Percentiles rank a stretch among this genome's conserved stretches.
Conservation (phyloP, 768 basidiomycete genomes). For the Tulasnella sp. region DNA sequence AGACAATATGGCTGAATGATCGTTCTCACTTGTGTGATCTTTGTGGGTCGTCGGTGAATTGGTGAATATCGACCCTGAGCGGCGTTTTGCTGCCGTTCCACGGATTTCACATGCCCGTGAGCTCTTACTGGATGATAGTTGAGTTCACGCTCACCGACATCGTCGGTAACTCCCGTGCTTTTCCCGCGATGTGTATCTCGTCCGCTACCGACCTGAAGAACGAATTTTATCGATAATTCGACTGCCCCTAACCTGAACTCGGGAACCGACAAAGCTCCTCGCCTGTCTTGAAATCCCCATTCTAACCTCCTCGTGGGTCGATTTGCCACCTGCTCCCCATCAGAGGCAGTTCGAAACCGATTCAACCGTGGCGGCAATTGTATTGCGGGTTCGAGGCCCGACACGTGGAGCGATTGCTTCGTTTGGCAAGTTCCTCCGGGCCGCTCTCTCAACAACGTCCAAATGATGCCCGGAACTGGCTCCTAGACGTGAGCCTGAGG, state of each 20-base stretch:
- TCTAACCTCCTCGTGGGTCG: background rate
- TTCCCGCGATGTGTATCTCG: background rate
- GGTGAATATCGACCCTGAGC: background rate
- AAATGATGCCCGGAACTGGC: background rate
- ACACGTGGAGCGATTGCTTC: background rate
- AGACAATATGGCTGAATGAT: background rate
- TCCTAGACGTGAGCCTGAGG: background rate
- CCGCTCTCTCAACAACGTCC: background rate
- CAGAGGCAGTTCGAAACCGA: background rate
- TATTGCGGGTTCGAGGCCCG: background rate
- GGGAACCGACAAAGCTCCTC: background rate
- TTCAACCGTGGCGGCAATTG: background rate
- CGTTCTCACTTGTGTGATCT: background rate
- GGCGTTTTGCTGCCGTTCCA: background rate
- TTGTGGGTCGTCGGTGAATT: background rate
- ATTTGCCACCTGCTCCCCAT: background rate
- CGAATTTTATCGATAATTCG: background rate
- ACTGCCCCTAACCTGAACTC: background rate
- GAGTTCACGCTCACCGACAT: background rate
- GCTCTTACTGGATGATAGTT: background rate
- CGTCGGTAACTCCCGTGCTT: background rate
- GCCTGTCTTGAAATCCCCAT: background rate
- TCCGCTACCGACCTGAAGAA: background rate
- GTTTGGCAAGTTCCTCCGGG: background rate
- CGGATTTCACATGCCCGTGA: background rate